These are phyloP conservation scores for Lepidium aucheri DNA, from an alignment of 345 rosid genomes.

Conservation along the genomic window DNA sequence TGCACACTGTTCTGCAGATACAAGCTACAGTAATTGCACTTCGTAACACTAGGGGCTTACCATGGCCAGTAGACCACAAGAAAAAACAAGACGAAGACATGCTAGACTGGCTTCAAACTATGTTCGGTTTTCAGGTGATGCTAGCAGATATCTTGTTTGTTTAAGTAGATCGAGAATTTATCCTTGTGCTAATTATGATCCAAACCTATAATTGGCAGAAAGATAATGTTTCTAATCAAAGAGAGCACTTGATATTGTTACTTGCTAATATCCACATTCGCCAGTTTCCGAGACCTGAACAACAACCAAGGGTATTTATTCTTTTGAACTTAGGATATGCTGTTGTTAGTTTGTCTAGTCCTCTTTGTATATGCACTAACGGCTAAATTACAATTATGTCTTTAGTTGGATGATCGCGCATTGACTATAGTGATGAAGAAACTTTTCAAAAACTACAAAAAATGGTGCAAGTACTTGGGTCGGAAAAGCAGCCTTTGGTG, in stretches of 20 bases:
- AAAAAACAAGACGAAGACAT: conserved; percentile 48
- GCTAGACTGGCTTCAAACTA: conserved; percentile 53
- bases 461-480: conserved; percentile 63
- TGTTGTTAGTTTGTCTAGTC: not conserved
- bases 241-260: conserved; percentile 55
- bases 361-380: not conserved
- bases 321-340: not conserved
- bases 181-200: not conserved
- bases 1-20: conserved; percentile 17
- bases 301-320: conserved; percentile 43
- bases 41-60: conserved; percentile 39
- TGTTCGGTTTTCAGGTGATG: conserved; percentile 62
- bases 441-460: conserved; percentile 54
- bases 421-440: conserved; percentile 51
- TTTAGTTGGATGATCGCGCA: conserved; percentile 55
- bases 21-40: conserved; percentile 39
- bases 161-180: not conserved
- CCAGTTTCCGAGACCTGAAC: conserved; percentile 44
- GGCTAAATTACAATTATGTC: not conserved
- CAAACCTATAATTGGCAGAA: conserved; percentile 30
- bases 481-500: conserved; percentile 63
- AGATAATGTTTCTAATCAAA: conserved; percentile 52
- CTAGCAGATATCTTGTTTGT: not conserved
- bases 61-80: conserved; percentile 39
- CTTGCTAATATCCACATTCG: conserved; percentile 57